These are phyloP conservation scores for Luffa acutangula DNA, from an alignment of 306 rosid genomes.

Conservation along the genomic window DNA sequence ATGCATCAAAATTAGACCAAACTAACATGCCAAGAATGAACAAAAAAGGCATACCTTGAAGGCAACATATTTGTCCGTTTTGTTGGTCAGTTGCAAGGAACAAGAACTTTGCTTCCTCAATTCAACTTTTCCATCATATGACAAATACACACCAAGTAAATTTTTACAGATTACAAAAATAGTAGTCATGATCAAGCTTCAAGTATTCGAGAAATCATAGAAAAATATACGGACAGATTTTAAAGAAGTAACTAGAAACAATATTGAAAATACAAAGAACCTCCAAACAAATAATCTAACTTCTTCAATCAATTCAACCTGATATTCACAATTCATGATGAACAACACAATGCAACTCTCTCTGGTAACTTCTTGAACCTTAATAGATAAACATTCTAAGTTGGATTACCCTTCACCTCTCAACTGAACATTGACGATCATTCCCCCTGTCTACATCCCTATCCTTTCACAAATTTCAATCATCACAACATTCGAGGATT, in stretches of 20 bases:
- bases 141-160: neutral
- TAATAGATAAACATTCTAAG: neutral
- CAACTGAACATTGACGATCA: neutral
- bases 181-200: neutral
- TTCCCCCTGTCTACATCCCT: neutral
- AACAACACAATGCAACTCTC: neutral
- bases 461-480: neutral
- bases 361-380: neutral
- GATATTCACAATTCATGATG: neutral
- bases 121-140: constrained; percentile 31
- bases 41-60: constrained; percentile 26
- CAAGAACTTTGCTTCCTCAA: constrained; percentile 39
- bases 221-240: neutral
- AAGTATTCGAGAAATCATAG: neutral
- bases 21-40: neutral
- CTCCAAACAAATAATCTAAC: neutral
- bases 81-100: constrained; percentile 38
- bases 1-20: neutral
- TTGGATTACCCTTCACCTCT: neutral
- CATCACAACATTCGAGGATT: neutral
- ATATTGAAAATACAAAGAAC: neutral
- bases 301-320: neutral
- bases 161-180: neutral
- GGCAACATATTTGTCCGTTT: constrained; percentile 31
- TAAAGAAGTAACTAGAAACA: neutral